A percentile compares a stretch with the other conserved stretches of the same genome.
phyloP scores from a whole-genome alignment of 2,329 filamentous ascomycete genomes.

The Xylariaceae sp. region DNA sequence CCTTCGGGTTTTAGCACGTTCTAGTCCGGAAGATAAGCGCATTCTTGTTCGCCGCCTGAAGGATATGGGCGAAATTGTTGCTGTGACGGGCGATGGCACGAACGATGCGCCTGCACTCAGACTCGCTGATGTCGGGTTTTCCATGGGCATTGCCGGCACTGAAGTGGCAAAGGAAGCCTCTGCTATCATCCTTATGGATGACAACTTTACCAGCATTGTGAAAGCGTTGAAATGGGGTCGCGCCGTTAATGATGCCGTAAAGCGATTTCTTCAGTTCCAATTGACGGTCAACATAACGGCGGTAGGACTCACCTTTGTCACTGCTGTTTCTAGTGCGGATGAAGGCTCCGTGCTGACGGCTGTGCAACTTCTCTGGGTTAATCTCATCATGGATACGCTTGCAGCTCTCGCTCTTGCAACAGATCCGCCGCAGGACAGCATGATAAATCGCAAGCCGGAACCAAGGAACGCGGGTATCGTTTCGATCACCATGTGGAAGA shows the following conservation, averaged over 20 bases:
- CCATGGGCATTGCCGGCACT: slow-evolving; percentile 79
- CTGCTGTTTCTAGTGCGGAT: slow-evolving; percentile 66
- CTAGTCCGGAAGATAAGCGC: slow-evolving; percentile 73
- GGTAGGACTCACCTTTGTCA: slow-evolving; percentile 81
- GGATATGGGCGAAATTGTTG: slow-evolving; percentile 70
- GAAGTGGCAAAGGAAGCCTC: slow-evolving; percentile 84
- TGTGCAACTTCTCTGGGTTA: slow-evolving; percentile 93
- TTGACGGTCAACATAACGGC: slow-evolving; percentile 90
- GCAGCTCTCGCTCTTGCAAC: slow-evolving; percentile 85
- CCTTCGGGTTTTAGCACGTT: slow-evolving; percentile 68
- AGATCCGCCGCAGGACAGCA: slow-evolving; percentile 77
- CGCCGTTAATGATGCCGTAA: slow-evolving; percentile 72
- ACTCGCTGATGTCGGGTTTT: slow-evolving; percentile 77
- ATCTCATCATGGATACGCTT: slow-evolving; percentile 95
- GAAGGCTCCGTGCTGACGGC: slow-evolving; percentile 77
- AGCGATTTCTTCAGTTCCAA: slow-evolving; percentile 73
- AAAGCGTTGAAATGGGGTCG: slow-evolving; percentile 79
- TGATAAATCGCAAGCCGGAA: slow-evolving; percentile 71
- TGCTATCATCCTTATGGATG: slow-evolving; percentile 81
- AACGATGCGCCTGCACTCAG: slow-evolving; percentile 80
- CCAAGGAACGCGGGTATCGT: slow-evolving; percentile 60
- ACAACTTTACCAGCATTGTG: slow-evolving; percentile 83
- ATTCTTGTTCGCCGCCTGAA: slow-evolving; percentile 68
- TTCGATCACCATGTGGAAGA: slow-evolving; percentile 96
- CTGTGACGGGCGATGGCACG: slow-evolving; percentile 78